Evolutionary conservation across 495 filamentous ascomycete species (phyloP), one percentile per base, ranked within the genome.

Genomic region (Tuber melanosporum): DNA sequence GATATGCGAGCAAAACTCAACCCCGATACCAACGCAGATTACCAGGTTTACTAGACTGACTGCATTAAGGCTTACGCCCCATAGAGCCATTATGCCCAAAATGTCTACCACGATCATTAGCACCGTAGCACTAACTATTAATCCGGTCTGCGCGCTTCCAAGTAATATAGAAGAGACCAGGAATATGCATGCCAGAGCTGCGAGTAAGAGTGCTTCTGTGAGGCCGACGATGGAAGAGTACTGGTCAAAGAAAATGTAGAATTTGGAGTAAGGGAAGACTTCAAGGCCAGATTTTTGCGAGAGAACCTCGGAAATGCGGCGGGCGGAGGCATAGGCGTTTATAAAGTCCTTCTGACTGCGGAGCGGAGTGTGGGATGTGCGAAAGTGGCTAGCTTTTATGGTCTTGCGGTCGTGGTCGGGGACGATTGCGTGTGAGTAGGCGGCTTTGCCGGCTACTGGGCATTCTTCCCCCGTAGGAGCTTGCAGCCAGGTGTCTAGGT

Each of bases 221-320:
- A 98, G 88, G 42, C 85, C 87, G 46, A 95, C 90, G 78, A 99
- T 98, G 75, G 89, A 88, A 2, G 92, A 88, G 84, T 99, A 99
- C 83, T 98, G 95, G 85, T 99, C 95, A 83, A 99, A 98, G 88
- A 98, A 99, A 80, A 99, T 94, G 86, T 99, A 99, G 83, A 95
- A 94, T 80, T 98, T 91, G 66, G 91, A 93, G 84, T 99, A 99
- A 0, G 95, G 94, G 88, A 98, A 99, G 73, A 98, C 90, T 41
- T 91, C 88, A 70, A 93, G 89, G 14, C 88, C 87, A 19, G 93
- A 92, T 72, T 86, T 88, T 66, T 88, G 84, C 36, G 87, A 91
- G 73, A 98, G 88, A 22, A 88, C 89, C 73, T 88, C 84, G 2
- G 95, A 91, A 77, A 99, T 99, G 77, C 95, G 93, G 45, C 95